Base-by-base conservation (phyloP, 1,139 yeast species). In the Pichia sp. region DNA sequence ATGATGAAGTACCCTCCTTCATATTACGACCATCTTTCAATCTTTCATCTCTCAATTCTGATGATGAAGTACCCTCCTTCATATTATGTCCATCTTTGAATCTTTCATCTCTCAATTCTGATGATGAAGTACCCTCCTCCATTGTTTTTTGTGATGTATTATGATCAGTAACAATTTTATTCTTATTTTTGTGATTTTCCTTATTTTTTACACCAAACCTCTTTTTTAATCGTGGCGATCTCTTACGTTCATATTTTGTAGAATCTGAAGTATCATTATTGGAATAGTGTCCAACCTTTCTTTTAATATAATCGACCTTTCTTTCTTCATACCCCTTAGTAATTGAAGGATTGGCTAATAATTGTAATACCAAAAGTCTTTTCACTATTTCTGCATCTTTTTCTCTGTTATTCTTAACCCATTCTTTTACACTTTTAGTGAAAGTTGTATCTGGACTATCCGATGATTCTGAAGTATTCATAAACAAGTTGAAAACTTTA, bases 321-420 rank as follows among this genome's bases (percentile, higher is more conserved):
- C 25, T 33, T 20, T 23, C n/a, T 35, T 21, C 44, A 33, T 33
- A 21, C 3, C 42, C 43, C 14, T 44, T 40, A 0, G 47, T 21
- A 16, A 48, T 48, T 5, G 52, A 37, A 0, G 60, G 60, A 33
- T 52, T 56, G 6, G 59, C 48, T 11, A 58, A 40, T 24, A 55
- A 34, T 30, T 50, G 53, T 41, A 58, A 40, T 13, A 55, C 33
- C 15, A 58, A 16, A 14, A 58, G 38, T 36, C 50, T 51, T 37
- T 52, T 52, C 24, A 57, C 33, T 1, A 51, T 50, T 10, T 35
- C 24, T 4, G 27, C 33, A 30, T 49, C 52, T 16, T 43, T 35
- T 6, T 24, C 30, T 32, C 43, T 31, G n/a, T 26, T 25, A 2
- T 28, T 35, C 8, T 38, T 37, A 5, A 33, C 14, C 43, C 38